Base-by-base conservation (phyloP, 148 eudicot genomes). In the Linanthus parryae region DNA sequence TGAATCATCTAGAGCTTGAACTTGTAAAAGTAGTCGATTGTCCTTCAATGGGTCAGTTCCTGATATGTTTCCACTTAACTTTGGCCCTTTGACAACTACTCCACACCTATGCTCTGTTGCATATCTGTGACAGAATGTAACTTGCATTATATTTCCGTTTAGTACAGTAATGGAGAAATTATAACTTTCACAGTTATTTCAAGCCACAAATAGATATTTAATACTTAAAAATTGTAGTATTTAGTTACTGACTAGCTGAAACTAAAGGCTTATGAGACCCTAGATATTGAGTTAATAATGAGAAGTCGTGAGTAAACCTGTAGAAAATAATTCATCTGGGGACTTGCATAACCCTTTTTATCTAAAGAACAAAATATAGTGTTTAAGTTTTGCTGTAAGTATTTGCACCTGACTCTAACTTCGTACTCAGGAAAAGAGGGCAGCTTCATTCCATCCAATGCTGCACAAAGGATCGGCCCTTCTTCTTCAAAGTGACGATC, bases 41-140 rank as follows among this genome's bases (percentile, higher is more conserved):
- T 92, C 96, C 70, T 92, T 92, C 62, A 92, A 53, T 4, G 96
- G 99, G 59, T 87, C 99, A 5, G 99, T 92, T 69, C 99, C 99
- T 39, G 99, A 92, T 73, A 92, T 87, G 58, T 92, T 87, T 59
- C 96, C 99, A 66, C 94, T 92, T 62, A 92, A 67, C 42, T 59
- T 84, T 44, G 96, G 99, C 42, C 99, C 99, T 71, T 88, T 92
- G 56, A 92, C 90, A 25, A 92, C 96, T 36, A 92, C 99, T 46
- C 99, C 99, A 58, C 96, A 92, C 74, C 99, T 84, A 65, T 92
- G 99, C 73, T 92, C 96, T 23, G 99, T 92, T 12, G 99, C 99
- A 78, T 92, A 92, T 81, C 99, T 92, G 63, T 52, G 58, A 37
- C 26, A n/a, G n/a, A n/a, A n/a, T n/a, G n/a, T n/a, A n/a, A n/a